phyloP scores from a whole-genome alignment of 2,329 filamentous ascomycete genomes.

The Colletotrichum incanum region DNA sequence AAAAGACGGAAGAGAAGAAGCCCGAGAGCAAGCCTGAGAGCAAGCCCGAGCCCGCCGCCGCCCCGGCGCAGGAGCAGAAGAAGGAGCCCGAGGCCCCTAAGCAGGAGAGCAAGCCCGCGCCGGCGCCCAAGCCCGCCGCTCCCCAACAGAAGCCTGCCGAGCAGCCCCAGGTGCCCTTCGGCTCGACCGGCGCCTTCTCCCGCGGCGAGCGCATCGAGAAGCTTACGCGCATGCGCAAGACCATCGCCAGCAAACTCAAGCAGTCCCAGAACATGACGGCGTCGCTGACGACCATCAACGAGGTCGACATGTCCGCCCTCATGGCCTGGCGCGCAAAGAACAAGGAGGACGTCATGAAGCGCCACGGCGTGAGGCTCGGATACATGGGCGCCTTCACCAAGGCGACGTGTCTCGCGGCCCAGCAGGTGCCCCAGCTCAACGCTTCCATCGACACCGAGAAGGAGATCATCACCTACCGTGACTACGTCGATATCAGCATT shows the following conservation, averaged over 20 bases:
- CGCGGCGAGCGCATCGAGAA: constrained; percentile 47
- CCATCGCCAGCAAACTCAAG: constrained; percentile 78
- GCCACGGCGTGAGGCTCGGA: constrained; percentile 64
- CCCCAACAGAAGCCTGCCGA: constrained; percentile 11
- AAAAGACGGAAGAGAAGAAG: constrained; percentile 29
- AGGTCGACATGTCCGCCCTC: constrained; percentile 71
- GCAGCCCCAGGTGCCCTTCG: constrained; percentile 23
- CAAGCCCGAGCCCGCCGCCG: constrained; percentile 11
- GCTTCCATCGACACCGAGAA: constrained; percentile 72
- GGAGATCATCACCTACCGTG: constrained; percentile 70
- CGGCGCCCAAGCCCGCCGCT: constrained; percentile 22
- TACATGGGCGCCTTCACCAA: constrained; percentile 85
- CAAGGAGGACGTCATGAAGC: constrained; percentile 63
- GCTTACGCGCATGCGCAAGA: constrained; percentile 80
- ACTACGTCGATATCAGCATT: constrained; percentile 82
- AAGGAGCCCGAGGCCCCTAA: constrained; percentile 39
- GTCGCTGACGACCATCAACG: constrained; percentile 74
- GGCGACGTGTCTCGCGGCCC: constrained; percentile 76
- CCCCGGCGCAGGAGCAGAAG: constrained; percentile 35
- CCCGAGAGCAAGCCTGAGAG: constrained; percentile 25
- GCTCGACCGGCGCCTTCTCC: constrained; percentile 32
- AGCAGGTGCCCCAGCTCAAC: constrained; percentile 80
- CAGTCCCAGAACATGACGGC: constrained; percentile 79
- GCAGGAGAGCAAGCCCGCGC: constrained; percentile 37
- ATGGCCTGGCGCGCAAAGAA: constrained; percentile 77